Evolutionary conservation across 345 rosid species (phyloP), one percentile per base, ranked within the genome.

Genomic region (Angophora floribunda): DNA sequence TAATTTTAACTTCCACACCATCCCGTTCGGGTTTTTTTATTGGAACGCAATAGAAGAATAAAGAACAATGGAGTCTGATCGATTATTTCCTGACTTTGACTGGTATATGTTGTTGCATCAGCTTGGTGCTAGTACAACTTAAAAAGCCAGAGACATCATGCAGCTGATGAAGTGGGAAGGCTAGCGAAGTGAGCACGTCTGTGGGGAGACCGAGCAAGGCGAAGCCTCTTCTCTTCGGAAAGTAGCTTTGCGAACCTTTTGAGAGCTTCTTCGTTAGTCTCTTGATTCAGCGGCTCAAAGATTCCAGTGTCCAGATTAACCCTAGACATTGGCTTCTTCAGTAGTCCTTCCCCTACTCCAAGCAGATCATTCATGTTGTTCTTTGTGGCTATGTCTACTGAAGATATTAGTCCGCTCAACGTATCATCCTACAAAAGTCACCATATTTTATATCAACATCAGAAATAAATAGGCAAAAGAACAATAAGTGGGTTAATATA

Each of bases 271-370:
- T 85, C 47, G 17, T 88, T 57, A 16, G 89, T 84, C 87, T 85
- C 89, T 30, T n/a, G 47, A 49, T 85, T 45, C 30, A 52, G 41
- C 7, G 41, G 65, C 51, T 88, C 84, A 24, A 88, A 85, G 59
- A 55, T 47, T 84, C 87, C 87, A 14, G 24, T 59, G 32, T 85
- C 89, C 21, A 85, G 47, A 59, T 85, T 88, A 22, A 32, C 84
- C 87, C 89, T 88, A 19, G 89, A 88, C 9, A 88, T 87, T 13
- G 87, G 87, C 79, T 85, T 57, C 82, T 85, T 59, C 89, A 85
- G 52, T n/a, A 88, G n/a, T 28, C 28, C 84, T 85, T 57, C 89
- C 36, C 89, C 89, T 22, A 88, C 82, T 50, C 85, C 30, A 49
- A 85, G 59, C 44, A 88, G 89, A 84, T 88, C 89, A 14, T 85